Evolutionary conservation across 495 filamentous ascomycete species (phyloP), one percentile per base, ranked within the genome.

Genomic region (Xylaria venustula): DNA sequence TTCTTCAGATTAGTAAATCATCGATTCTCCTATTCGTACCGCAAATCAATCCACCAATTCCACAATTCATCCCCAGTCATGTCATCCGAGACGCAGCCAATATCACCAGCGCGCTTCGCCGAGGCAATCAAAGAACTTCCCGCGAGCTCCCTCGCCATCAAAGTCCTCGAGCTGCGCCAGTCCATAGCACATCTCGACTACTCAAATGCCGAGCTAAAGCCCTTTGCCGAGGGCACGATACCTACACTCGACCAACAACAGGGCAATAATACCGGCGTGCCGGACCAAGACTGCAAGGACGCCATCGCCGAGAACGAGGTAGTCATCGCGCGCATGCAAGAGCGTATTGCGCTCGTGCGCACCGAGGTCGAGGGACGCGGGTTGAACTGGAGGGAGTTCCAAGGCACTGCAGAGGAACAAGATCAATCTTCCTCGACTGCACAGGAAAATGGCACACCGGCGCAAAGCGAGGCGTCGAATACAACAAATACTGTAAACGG

Each of bases 141-240:
- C 37, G 75, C 93, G 67, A 81, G 83, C 58, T 77, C 81, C 42
- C 83, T 97, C 42, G 88, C 92, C 77, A 76, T 85, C 73, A 96
- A 96, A 80, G 86, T 87, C 63, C 81, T 85, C 64, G 92, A 96
- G 71, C 79, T 97, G 41, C 86, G 83, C 70, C 96, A 95, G 79
- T 87, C 82, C 53, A 90, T 94, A 71, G 79, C 84, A 8, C 92
- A 96, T 71, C 88, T 97, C 20, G 79, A 86, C 56, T 85, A 86
- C 74, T 92, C 88, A 23, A 96, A 96, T 75, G 76, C 79, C 50
- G 85, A 93, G 73, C 78, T 93, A 40, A 76, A 79, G 36, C 80
- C 82, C 14, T 93, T 84, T 67, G 84, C 84, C 44, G 69, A 75
- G 8, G 76, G 74, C 28, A 63, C 46, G 14, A 63, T 60, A 1